Base-by-base conservation (phyloP, 768 basidiomycete species). In the Termitomyces sp. region DNA sequence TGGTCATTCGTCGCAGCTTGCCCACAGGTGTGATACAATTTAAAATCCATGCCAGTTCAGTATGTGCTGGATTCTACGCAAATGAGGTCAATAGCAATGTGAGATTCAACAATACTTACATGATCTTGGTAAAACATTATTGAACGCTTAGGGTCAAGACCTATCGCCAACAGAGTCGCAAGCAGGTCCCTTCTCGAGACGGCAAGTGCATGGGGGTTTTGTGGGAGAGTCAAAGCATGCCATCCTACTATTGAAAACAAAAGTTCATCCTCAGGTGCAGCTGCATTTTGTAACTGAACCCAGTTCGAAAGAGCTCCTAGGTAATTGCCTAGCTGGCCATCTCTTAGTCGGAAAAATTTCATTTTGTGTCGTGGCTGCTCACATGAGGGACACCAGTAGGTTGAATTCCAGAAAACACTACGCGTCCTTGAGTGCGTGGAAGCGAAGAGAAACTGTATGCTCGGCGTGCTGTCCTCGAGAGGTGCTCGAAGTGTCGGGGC, bases 311-410 rank as follows among this genome's bases (percentile, higher is more conserved):
- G 76, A 0, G 95, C 94, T 4, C 96, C 96, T 3, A 98, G 79
- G 65, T 93, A 92, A 70, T 98, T 98, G 44, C 96, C 96, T 66
- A 97, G 77, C 94, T 98, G 61, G 50, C 24, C n/a, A 36, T 37
- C 16, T 26, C n/a, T 31, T 24, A 14, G 53, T 64, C 16, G 60
- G 52, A 55, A 29, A 57, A 59, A 59, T 46, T 47, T 44, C 22
- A 37, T 1, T 42, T 31, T 29, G 5, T 12, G 22, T 20, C 18
- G 31, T 7, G 36, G n/a, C 12, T 2, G 68, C 82, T 63, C 70
- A 94, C 94, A 73, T 96, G 94, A 47, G 92, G 91, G 3, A 89
- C 83, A 0, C 94, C 92, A 2, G 95, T 95, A 0, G 95, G 95
- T 67, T 96, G 95, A 31, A 98, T 96, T 4, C 94, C 95, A 13